Conservation (phyloP, 2,329 filamentous ascomycete species). For the Diplodia corticola region DNA sequence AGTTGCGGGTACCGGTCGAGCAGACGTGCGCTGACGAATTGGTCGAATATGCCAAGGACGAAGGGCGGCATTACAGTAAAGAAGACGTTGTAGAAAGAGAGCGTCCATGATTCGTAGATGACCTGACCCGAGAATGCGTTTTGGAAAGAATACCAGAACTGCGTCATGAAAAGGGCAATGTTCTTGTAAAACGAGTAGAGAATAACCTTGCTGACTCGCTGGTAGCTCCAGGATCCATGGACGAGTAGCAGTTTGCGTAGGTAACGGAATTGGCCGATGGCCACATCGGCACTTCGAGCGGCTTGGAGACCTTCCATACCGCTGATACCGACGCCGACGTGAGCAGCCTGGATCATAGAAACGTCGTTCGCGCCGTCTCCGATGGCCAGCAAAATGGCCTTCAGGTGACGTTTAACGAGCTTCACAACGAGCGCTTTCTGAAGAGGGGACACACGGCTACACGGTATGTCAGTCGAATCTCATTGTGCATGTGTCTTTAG, state of each 20-base stretch:
- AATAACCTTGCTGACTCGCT: constrained; percentile 94
- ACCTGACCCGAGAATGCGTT: constrained; percentile 97
- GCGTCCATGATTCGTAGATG: constrained; percentile 98
- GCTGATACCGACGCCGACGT: constrained; percentile 96
- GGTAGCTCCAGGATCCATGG: constrained; percentile 96
- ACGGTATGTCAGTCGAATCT: constrained; percentile 13
- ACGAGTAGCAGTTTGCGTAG: constrained; percentile 91
- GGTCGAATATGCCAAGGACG: constrained; percentile 93
- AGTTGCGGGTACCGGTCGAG: constrained; percentile 95
- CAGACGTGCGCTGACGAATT: constrained; percentile 91
- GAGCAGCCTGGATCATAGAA: constrained; percentile 99
- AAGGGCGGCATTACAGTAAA: constrained; percentile 94
- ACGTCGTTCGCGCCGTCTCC: constrained; percentile 98
- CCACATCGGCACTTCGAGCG: constrained; percentile 90
- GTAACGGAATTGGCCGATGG: constrained; percentile 94
- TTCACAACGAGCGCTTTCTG: constrained; percentile 98
- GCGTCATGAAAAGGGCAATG: constrained; percentile 96
- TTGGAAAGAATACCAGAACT: constrained; percentile 98
- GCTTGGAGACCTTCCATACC: constrained; percentile 96
- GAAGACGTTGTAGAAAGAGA: constrained; percentile 99
- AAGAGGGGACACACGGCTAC: constrained; percentile 87
- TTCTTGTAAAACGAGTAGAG: constrained; percentile 99
- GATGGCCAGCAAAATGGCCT: constrained; percentile 90
- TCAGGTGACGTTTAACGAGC: constrained; percentile 91
- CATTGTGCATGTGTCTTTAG: not conserved